Evolutionary conservation across 495 filamentous ascomycete species (phyloP).

Genomic region (Penicillium dipodomyicola): DNA sequence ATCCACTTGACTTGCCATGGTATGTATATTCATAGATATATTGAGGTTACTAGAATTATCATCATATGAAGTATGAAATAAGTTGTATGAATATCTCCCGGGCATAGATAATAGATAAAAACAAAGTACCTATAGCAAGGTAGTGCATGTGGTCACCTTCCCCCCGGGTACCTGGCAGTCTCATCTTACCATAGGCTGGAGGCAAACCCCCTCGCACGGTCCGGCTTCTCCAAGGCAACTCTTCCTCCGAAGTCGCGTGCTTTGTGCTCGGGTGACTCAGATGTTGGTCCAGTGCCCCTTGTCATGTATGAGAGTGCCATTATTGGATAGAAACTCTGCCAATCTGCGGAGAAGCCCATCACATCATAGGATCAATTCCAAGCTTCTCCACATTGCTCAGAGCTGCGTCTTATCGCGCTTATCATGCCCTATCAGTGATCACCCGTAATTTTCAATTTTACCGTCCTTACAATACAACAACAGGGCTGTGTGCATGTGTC

Average conservation of each 20-base stretch:
- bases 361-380: conserved; percentile 8
- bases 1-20: background rate
- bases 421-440: conserved; percentile 5
- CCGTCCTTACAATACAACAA: background rate
- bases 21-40: background rate
- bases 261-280: conserved; percentile 19
- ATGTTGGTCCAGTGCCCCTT: conserved; percentile 4
- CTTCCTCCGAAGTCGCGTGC: conserved; percentile 35
- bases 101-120: background rate
- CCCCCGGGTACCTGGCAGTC: conserved; percentile 31
- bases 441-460: background rate
- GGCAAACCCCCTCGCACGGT: conserved; percentile 16
- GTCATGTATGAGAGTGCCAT: conserved; percentile 2
- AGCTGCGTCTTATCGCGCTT: conserved; percentile 17
- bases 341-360: conserved; percentile 12
- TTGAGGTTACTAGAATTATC: background rate
- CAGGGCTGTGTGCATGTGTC: conserved; percentile 2
- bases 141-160: background rate
- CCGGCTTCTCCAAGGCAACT: conserved; percentile 25
- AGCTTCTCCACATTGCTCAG: conserved; percentile 10
- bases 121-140: background rate
- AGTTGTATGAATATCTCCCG: conserved; percentile 1
- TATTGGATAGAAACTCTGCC: conserved; percentile 11
- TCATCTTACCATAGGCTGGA: background rate
- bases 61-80: background rate